Evolutionary conservation across 2,329 filamentous ascomycete genomes (phyloP), one percentile per base, ranked within the genome.

Genomic region (Phyllosticta capitalensis): DNA sequence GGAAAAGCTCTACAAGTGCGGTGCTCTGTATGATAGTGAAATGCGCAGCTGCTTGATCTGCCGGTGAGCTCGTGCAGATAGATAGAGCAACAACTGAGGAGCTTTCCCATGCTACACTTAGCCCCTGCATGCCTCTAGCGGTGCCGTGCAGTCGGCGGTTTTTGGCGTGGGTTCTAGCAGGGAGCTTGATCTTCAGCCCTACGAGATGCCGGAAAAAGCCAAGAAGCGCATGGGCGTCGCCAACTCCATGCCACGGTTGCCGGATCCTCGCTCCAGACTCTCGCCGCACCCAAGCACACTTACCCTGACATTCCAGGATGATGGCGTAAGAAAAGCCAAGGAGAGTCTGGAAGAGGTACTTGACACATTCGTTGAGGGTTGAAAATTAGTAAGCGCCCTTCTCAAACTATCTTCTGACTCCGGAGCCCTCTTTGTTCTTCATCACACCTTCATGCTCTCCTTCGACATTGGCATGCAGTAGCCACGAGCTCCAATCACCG

Each of bases 201-300:
- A 61, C 51, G 33, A 38, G 24, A 30, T 28, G 54, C 48, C 54
- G 24, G 17, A 52, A 52, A 26, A 52, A 55, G 58, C 58, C 58
- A 59, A 59, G 58, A 45, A 45, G 48, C 45, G 52, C 58, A 55
- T 52, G 52, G 58, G 58, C 53, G 45, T 59, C 19, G 28, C 50
- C 57, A 33, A 59, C 52, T 59, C 58, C 52, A 52, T 59, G 58
- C 50, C 58, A 59, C 58, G 58, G 58, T 59, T 55, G 58, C 58
- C 58, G 48, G 45, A 59, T 55, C 58, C 45, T 52, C 58, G 58
- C 33, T 48, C 26, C 52, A 33, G 49, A 54, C 56, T 50, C 54
- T 54, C 38, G 24, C 38, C 51, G 52, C 56, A 21, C 33, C 33
- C 56, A 54, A 38, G 51, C 51, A 58, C 10, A 58, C 17, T 9